Base-by-base conservation (phyloP, 352 stramenopile species). In the Phytophthora pisi region DNA sequence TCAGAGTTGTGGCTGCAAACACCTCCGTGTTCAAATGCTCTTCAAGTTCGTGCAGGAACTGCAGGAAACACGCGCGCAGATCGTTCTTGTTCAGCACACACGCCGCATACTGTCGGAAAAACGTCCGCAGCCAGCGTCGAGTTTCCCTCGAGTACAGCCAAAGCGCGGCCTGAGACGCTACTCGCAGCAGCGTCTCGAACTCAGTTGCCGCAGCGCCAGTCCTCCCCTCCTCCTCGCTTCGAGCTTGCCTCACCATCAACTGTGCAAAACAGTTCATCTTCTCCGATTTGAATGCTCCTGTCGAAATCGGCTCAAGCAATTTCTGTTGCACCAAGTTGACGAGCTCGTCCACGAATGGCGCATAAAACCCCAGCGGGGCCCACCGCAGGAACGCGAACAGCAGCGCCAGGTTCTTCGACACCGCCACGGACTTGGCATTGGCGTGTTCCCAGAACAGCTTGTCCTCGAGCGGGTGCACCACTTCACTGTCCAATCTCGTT, bases 371-470 rank as follows among this genome's bases (percentile, higher is more conserved):
- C 18, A 92, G 46, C 5, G 80, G 80, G 8, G 75, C 79, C 81
- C 80, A 90, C 38, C 75, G 50, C 8, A 79, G 23, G 20, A 92
- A 89, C 20, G 69, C 72, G 49, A 68, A 73, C 6, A 89, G 45
- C 15, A 92, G 63, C n/a, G 78, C 74, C 56, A 92, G 61, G 63
- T 90, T 90, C 68, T 88, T 89, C 5, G 80, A 84, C 9, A 79
- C 66, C 2, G 70, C 70, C n/a, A 89, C 76, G 0, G 68, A 55
- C 7, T 51, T 9, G 3, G 61, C 40, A 68, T 89, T 78, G 2
- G 64, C 57, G 64, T 88, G 72, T 18, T 86, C 80, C 82, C 82
- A 89, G 8, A 78, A 57, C 51, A 90, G 61, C n/a, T 75, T 77
- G 51, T 89, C 78, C 49, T 86, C 68, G 34, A 88, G 73, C 4